These are phyloP conservation scores for Rutidosis leptorrhynchoides DNA, from an alignment of 129 eudicot genomes.

Conservation along the genomic window DNA sequence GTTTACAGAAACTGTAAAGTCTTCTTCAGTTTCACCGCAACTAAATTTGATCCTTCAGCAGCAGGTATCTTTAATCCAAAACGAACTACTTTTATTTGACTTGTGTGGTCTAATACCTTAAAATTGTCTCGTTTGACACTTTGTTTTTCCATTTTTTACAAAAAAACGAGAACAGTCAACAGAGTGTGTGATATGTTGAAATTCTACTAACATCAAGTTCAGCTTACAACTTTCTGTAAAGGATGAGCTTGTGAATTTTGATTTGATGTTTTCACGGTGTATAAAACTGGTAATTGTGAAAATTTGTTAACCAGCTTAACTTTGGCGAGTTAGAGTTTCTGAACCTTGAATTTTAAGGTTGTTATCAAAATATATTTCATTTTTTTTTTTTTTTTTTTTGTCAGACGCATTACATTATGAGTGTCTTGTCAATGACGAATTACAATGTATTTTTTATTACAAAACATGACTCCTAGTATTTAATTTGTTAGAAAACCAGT, in stretches of 20 bases:
- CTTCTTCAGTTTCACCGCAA: slow-evolving; percentile 41
- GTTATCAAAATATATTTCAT: not conserved
- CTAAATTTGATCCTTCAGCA: slow-evolving; percentile 66
- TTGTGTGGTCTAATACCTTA: not conserved
- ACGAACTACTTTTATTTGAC: not conserved
- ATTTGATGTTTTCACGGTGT: not conserved
- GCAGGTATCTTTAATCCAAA: slow-evolving; percentile 47
- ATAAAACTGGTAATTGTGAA: not conserved
- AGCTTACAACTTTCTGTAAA: not conserved
- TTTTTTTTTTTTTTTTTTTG: not conserved
- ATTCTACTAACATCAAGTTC: not conserved
- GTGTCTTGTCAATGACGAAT: not conserved
- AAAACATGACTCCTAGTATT: slow-evolving; percentile 3
- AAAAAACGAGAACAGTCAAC: not conserved
- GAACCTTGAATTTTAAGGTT: not conserved
- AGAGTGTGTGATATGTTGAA: not conserved
- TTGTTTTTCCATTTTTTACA: not conserved
- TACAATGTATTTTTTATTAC: not conserved
- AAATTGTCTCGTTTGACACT: not conserved
- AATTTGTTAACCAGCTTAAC: not conserved
- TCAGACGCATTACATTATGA: not conserved
- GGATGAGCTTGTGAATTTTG: not conserved
- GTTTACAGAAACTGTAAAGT: slow-evolving; percentile 31
- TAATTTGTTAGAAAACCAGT: not conserved
- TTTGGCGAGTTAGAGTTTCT: not conserved